phyloP scores from a whole-genome alignment of 2,329 filamentous ascomycete genomes.

The Penicillium rolfsii region DNA sequence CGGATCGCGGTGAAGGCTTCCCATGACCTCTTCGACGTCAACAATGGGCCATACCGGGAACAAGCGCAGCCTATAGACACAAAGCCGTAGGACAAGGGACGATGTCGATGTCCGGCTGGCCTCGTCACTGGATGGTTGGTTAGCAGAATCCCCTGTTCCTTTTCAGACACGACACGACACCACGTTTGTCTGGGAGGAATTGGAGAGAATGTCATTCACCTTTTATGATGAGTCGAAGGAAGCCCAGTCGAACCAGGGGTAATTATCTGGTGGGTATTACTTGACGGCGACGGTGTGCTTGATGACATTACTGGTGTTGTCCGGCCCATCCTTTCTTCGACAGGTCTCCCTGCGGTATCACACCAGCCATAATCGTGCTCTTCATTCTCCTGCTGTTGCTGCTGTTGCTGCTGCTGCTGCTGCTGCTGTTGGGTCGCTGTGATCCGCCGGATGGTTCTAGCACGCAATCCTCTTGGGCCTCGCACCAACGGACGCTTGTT shows the following conservation, averaged over 20 bases:
- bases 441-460: slow-evolving; percentile 3
- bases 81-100: neutral
- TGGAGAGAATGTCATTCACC: neutral
- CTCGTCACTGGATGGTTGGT: neutral
- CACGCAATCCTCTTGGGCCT: slow-evolving; percentile 1
- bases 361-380: neutral
- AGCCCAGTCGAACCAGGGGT: neutral
- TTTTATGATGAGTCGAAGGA: neutral
- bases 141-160: neutral
- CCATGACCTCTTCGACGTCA: slow-evolving; percentile 3
- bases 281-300: neutral
- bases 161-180: neutral
- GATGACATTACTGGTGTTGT: neutral
- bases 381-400: neutral
- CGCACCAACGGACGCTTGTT: slow-evolving; percentile 6
- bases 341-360: neutral
- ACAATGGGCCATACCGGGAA: slow-evolving; percentile 6
- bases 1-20: neutral
- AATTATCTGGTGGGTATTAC: neutral
- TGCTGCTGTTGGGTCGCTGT: slow-evolving; percentile 4
- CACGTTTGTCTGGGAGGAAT: neutral
- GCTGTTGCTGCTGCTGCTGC: neutral
- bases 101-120: neutral
- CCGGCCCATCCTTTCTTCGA: neutral
- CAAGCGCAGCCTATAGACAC: slow-evolving; percentile 1